Percentiles rank a stretch among this genome's conserved stretches.
Conservation (phyloP, 2,329 filamentous ascomycete genomes). For the Cordyceps farinosa region DNA sequence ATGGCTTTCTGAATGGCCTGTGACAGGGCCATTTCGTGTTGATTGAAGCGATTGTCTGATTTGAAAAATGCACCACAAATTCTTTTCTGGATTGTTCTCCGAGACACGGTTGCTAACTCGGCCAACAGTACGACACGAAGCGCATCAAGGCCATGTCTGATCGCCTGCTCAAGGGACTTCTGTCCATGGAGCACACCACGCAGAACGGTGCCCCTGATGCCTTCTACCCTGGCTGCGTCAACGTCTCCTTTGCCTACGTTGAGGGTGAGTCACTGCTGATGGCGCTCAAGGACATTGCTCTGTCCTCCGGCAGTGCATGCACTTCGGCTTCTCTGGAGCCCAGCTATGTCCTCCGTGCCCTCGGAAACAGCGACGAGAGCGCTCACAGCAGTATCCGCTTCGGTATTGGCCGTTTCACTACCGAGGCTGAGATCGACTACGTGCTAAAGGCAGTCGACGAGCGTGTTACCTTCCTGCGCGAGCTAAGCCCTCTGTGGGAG, state of each 20-base stretch:
- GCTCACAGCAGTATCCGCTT: slow-evolving; percentile 98
- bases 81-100: slow-evolving; percentile 17
- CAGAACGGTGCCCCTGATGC: slow-evolving; percentile 80
- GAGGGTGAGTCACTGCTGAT: slow-evolving; percentile 97
- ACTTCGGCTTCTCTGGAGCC: slow-evolving; percentile 96
- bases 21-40: slow-evolving; percentile 56
- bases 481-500: slow-evolving; percentile 95
- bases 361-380: slow-evolving; percentile 95
- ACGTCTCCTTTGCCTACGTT: slow-evolving; percentile 97
- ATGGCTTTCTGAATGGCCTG: slow-evolving; percentile 81
- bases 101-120: slow-evolving; percentile 1
- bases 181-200: slow-evolving; percentile 85
- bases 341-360: slow-evolving; percentile 88
- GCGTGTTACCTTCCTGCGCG: slow-evolving; percentile 86
- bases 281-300: slow-evolving; percentile 95
- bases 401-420: slow-evolving; percentile 95
- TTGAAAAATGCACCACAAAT: slow-evolving; percentile 10
- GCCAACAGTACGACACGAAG: slow-evolving; percentile 80
- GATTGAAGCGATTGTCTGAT: slow-evolving; percentile 68
- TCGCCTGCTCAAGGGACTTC: slow-evolving; percentile 74
- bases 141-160: slow-evolving; percentile 81
- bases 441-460: slow-evolving; percentile 91
- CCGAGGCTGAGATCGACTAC: slow-evolving; percentile 93
- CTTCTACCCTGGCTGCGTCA: slow-evolving; percentile 96
- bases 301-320: slow-evolving; percentile 95